These are phyloP conservation scores for Aspergillus funiculosus DNA, from an alignment of 495 filamentous ascomycete species.

Conservation along the genomic window DNA sequence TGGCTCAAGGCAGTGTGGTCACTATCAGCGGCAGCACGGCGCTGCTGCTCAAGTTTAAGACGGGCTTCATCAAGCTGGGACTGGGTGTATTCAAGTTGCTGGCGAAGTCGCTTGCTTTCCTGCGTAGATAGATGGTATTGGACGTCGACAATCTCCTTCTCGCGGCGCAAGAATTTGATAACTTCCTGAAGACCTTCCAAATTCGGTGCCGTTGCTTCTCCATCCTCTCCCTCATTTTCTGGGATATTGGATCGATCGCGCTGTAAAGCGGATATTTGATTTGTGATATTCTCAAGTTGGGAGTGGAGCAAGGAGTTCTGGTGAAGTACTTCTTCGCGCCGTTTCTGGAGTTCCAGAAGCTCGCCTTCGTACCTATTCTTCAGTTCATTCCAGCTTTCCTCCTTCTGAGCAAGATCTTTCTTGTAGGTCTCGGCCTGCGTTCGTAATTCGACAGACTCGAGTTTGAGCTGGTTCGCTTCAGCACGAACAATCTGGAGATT, in stretches of 20 bases:
- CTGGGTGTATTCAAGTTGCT: conserved; percentile 82
- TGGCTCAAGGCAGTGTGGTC: conserved; percentile 65
- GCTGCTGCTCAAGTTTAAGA: conserved; percentile 82
- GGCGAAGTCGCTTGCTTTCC: conserved; percentile 78
- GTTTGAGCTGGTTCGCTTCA: conserved; percentile 76
- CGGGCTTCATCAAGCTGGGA: conserved; percentile 79
- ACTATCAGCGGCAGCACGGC: conserved; percentile 66
- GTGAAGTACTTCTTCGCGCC: conserved; percentile 71
- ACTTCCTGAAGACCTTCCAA: conserved; percentile 78
- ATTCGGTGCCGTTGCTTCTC: conserved; percentile 40
- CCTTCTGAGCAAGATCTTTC: conserved; percentile 67
- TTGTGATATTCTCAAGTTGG: conserved; percentile 75
- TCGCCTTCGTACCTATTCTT: conserved; percentile 77
- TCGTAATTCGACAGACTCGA: conserved; percentile 62
- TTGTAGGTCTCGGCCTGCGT: conserved; percentile 77
- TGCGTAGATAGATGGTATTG: conserved; percentile 84
- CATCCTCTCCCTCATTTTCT: conserved; percentile 37
- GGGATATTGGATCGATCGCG: conserved; percentile 56
- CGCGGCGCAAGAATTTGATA: conserved; percentile 82
- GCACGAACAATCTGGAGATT: conserved; percentile 67
- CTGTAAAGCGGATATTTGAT: conserved; percentile 71
- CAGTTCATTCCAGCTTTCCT: conserved; percentile 81
- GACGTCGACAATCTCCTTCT: conserved; percentile 96
- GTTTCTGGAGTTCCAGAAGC: conserved; percentile 65
- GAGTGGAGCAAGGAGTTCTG: conserved; percentile 86